Evolutionary conservation across 2,329 filamentous ascomycete genomes (phyloP).

Genomic region (Eutypella sp.): DNA sequence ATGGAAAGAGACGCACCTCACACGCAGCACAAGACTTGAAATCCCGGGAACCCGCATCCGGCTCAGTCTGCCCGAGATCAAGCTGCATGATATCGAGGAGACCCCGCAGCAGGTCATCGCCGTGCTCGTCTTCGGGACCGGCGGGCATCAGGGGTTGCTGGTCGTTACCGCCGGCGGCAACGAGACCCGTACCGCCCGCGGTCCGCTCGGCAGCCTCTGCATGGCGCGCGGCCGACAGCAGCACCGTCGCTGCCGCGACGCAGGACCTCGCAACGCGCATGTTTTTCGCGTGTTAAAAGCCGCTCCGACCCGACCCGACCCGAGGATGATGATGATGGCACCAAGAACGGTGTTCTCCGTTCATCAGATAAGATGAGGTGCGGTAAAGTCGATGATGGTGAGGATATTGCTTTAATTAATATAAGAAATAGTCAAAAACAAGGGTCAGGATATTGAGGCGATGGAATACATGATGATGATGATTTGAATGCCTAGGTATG

Average conservation of each 20-base stretch:
- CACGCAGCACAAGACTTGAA: slow-evolving; percentile 22
- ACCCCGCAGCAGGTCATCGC: background rate
- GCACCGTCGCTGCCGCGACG: background rate
- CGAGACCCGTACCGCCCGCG: too few species aligned
- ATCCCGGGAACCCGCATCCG: slow-evolving; percentile 13
- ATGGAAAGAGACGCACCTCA: slow-evolving; percentile 20
- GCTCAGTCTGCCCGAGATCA: slow-evolving; percentile 1
- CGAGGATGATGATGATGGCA: too few species aligned
- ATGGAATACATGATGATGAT: too few species aligned
- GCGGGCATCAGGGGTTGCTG: background rate
- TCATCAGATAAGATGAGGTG: too few species aligned
- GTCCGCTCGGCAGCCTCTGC: background rate
- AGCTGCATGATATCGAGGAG: background rate
- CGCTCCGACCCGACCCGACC: too few species aligned
- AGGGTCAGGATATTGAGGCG: too few species aligned
- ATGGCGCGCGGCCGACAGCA: background rate
- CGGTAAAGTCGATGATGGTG: too few species aligned
- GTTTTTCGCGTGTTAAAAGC: background rate
- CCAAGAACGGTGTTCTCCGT: too few species aligned
- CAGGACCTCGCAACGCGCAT: background rate
- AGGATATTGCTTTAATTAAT: too few species aligned
- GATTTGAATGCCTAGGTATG: too few species aligned
- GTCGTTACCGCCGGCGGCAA: background rate
- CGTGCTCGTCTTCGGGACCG: background rate
- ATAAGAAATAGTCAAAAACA: too few species aligned